These are phyloP conservation scores for Ilyonectria robusta DNA, from an alignment of 2,329 filamentous ascomycete species.

Conservation along the genomic window DNA sequence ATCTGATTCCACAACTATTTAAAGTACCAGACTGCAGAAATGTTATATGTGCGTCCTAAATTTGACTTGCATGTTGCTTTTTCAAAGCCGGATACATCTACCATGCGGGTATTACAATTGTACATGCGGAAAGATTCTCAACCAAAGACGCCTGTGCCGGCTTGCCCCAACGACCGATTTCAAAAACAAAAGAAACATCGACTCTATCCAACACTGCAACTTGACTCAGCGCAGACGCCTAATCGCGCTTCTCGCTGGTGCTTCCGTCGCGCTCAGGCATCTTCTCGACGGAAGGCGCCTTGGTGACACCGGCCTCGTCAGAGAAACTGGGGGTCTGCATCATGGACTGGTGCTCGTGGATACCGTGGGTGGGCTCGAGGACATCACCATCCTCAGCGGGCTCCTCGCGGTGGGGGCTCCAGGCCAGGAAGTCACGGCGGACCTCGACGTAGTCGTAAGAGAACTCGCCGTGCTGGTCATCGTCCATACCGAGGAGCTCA, in stretches of 20 bases:
- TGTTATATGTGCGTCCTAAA: constrained; percentile 34
- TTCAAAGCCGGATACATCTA: constrained; percentile 41
- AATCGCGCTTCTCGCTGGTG: constrained; percentile 35
- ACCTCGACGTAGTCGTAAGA: constrained; percentile 94
- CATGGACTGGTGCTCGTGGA: constrained; percentile 72
- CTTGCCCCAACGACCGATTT: constrained; percentile 39
- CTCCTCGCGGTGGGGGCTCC: constrained; percentile 82
- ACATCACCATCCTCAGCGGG: constrained; percentile 71
- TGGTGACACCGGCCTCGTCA: constrained; percentile 40
- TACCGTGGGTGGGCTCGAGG: constrained; percentile 78
- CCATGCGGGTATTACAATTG: constrained; percentile 44
- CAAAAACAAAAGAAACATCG: constrained; percentile 23
- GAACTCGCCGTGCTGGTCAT: constrained; percentile 91
- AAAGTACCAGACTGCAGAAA: constrained; percentile 36
- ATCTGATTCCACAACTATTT: constrained; percentile 39
- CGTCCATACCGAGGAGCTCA: constrained; percentile 89
- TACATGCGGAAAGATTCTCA: constrained; percentile 29
- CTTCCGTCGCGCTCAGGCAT: constrained; percentile 18
- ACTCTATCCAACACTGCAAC: constrained; percentile 25
- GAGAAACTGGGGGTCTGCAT: constrained; percentile 50
- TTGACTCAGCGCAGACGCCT: background rate
- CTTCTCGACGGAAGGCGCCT: constrained; percentile 42
- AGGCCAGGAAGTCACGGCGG: constrained; percentile 88
- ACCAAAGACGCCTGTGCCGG: constrained; percentile 46
- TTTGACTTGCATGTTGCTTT: constrained; percentile 39